Base-by-base conservation (phyloP, 1,139 yeast species). In the Scheffersomyces stambukii region DNA sequence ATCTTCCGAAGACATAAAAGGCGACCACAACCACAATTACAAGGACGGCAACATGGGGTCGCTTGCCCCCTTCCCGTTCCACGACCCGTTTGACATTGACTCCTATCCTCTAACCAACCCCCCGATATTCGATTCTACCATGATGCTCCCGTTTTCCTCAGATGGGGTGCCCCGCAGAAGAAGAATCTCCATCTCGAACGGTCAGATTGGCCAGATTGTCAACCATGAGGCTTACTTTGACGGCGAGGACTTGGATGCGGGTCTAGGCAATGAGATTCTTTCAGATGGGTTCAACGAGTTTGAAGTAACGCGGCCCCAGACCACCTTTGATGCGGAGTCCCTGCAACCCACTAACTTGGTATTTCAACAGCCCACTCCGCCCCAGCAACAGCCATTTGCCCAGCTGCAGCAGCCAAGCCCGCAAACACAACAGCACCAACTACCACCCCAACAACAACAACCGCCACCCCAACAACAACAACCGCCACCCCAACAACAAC, bases 201-300 rank as follows among this genome's bases (percentile, higher is more conserved):
- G 91, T 42, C 91, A 81, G 48, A 81, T 81, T 41, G 82, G 85
- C 25, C 89, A 81, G 48, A 71, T 76, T 21, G 60, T 75, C 20
- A 66, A 54, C 43, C 72, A 67, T 38, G 73, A 67, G 34, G 70
- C 70, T 2, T 52, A 56, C 23, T 57, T 60, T 24, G 58, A 58
- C 5, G 54, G 46, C 15, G 43, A 37, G 6, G 39, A 33, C 23
- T 19, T 29, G 9, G 23, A 22, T 11, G n/a, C n/a, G n/a, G n/a
- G n/a, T n/a, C n/a, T n/a, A n/a, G n/a, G n/a, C n/a, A n/a, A n/a
- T n/a, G n/a, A n/a, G n/a, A n/a, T n/a, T n/a, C n/a, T n/a, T n/a
- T 19, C 24, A 13, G 23, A 32, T 23, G 28, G 29, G 13, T 26
- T 30, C 21, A 33, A 33, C 25, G 37, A 37, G 8, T 28, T 29